These are phyloP conservation scores for Chloris gayana DNA, from an alignment of 176 grass and related monocot genomes.

Conservation along the genomic window DNA sequence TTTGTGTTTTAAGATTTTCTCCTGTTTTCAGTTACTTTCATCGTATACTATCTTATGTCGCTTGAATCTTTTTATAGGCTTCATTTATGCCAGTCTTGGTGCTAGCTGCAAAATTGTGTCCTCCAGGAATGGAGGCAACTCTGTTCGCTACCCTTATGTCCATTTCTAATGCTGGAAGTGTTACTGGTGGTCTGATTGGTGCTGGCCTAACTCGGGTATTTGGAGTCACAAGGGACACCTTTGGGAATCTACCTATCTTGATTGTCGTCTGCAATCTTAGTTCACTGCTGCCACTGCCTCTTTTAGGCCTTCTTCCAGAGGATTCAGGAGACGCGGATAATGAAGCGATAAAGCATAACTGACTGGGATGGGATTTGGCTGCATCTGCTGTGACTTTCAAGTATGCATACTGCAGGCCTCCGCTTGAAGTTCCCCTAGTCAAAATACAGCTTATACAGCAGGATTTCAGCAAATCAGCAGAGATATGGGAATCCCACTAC, in stretches of 20 bases:
- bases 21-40: neutral
- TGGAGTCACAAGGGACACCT: conserved; percentile 86
- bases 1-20: conserved; percentile 15
- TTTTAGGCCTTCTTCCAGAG: conserved; percentile 81
- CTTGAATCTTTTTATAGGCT: conserved; percentile 60
- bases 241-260: conserved; percentile 72
- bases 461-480: conserved; percentile 22
- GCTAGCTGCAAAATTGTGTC: conserved; percentile 94
- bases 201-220: conserved; percentile 86
- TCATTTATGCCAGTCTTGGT: conserved; percentile 99
- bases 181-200: conserved; percentile 82
- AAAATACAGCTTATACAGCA: neutral
- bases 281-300: conserved; percentile 83
- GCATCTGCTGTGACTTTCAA: neutral
- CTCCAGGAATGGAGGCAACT: conserved; percentile 93
- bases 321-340: conserved; percentile 48
- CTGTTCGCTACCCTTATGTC: conserved; percentile 97
- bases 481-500: neutral
- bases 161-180: conserved; percentile 93
- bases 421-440: neutral
- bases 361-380: conserved; percentile 26
- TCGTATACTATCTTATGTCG: conserved; percentile 36
- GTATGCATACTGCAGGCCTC: neutral
- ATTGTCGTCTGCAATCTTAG: conserved; percentile 93
- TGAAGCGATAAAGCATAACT: conserved; percentile 47